A percentile compares a stretch with the other conserved stretches of the same genome.
phyloP scores from a whole-genome alignment of 1,284 basidiomycete species.

The Leucoagaricus sp. region DNA sequence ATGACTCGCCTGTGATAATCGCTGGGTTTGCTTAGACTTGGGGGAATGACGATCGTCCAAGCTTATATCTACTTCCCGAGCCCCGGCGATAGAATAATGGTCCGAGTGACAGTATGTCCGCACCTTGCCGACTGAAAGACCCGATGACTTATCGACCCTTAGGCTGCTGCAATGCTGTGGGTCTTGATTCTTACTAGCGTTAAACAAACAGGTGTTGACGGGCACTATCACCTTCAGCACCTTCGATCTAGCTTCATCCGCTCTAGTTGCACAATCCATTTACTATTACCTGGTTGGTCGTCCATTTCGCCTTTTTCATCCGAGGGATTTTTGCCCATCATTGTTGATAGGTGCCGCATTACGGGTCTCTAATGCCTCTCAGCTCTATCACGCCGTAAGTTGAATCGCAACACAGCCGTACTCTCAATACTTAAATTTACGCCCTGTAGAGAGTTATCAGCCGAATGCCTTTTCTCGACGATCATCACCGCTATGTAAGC shows the following conservation, averaged over 20 bases:
- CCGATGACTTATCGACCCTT: neutral
- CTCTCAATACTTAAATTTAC: neutral
- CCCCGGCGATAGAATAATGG: conserved; percentile 8
- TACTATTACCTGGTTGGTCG: conserved; percentile 17
- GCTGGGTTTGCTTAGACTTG: conserved; percentile 7
- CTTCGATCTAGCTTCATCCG: conserved; percentile 15
- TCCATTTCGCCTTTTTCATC: neutral
- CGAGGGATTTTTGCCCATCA: no score
- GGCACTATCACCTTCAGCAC: conserved; percentile 1
- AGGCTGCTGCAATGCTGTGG: conserved; percentile 19
- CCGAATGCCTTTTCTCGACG: conserved; percentile 20
- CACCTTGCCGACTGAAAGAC: neutral
- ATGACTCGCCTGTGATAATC: neutral
- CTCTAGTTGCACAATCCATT: conserved; percentile 16
- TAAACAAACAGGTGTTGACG: neutral
- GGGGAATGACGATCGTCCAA: conserved; percentile 18
- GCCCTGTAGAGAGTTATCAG: conserved; percentile 18
- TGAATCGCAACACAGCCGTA: neutral
- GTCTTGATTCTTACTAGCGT: neutral
- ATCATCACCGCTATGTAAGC: conserved; percentile 20
- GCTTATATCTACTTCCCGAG: conserved; percentile 19
- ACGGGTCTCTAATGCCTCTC: conserved; percentile 16
- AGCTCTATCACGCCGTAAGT: conserved; percentile 17
- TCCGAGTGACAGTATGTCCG: conserved; percentile 13
- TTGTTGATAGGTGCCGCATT: conserved; percentile 15